Evolutionary conservation across 331 rosid genomes (phyloP).

Genomic region (Acacia pycnantha): DNA sequence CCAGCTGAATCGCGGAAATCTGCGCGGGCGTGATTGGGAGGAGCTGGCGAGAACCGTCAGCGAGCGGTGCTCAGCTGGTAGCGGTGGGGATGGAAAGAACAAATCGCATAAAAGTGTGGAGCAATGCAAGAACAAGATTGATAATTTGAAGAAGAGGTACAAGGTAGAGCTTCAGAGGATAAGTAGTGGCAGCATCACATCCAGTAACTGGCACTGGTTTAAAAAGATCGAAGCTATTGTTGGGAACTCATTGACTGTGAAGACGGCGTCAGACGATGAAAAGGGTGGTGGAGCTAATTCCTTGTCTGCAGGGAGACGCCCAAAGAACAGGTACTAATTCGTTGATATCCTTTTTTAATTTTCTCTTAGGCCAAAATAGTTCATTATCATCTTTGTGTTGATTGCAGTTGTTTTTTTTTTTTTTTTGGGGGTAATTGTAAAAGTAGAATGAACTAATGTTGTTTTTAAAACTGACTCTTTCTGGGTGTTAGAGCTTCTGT

Average conservation of each 20-base stretch:
- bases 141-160: conserved; percentile 36
- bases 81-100: not conserved
- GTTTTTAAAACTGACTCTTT: not conserved
- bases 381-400: not conserved
- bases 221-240: conserved; percentile 34
- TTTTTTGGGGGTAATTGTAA: not conserved
- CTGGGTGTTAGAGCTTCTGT: not conserved
- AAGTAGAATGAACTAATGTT: not conserved
- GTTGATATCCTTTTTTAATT: not conserved
- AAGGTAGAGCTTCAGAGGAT: conserved; percentile 40
- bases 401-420: not conserved
- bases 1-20: conserved; percentile 44
- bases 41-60: conserved; percentile 28
- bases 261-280: conserved; percentile 28
- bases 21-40: conserved; percentile 46
- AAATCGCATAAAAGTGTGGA: conserved; percentile 28
- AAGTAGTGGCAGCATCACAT: conserved; percentile 9
- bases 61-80: conserved; percentile 13
- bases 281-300: conserved; percentile 16
- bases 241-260: conserved; percentile 16
- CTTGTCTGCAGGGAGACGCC: conserved; percentile 14
- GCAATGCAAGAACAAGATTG: conserved; percentile 40
- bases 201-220: conserved; percentile 43
- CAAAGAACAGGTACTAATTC: conserved; percentile 24
- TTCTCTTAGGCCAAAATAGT: not conserved